Evolutionary conservation across 75 land plant species (phyloP).

Genomic region (Larix kaempferi): DNA sequence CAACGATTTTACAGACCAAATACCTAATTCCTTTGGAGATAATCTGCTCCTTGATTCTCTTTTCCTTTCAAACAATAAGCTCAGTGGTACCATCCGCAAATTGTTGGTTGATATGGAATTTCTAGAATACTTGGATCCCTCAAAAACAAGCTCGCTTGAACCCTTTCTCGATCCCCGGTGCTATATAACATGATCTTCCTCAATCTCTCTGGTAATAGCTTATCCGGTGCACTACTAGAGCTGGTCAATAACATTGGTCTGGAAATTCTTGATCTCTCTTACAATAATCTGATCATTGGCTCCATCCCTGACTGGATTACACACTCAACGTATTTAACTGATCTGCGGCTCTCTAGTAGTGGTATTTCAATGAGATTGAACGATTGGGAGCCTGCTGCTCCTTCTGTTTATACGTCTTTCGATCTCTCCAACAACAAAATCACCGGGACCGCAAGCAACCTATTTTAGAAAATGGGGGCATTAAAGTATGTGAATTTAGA

Average conservation of each 20-base stretch:
- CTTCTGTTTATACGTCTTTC: slow-evolving; percentile 30
- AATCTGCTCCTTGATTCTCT: not conserved
- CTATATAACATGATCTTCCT: slow-evolving; percentile 11
- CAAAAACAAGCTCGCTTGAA: slow-evolving; percentile 10
- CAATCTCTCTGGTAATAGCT: no score
- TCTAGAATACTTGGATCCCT: slow-evolving; percentile 18
- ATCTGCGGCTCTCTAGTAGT: slow-evolving; percentile 32
- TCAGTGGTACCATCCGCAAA: no score
- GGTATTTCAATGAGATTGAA: slow-evolving; percentile 29
- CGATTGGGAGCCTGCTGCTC: no score
- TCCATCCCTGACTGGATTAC: slow-evolving; percentile 36
- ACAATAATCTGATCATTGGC: slow-evolving; percentile 22
- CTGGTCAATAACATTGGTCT: slow-evolving; percentile 26
- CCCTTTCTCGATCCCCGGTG: slow-evolving; percentile 3
- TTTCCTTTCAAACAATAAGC: no score
- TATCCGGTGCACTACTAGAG: slow-evolving; percentile 37
- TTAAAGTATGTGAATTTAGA: slow-evolving; percentile 24
- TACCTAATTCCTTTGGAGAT: no score
- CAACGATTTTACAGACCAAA: slow-evolving; percentile 14
- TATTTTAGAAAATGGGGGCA: slow-evolving; percentile 23
- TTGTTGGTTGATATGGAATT: not conserved
- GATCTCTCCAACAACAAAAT: slow-evolving; percentile 42
- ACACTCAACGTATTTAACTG: slow-evolving; percentile 19
- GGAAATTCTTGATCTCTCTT: slow-evolving; percentile 32
- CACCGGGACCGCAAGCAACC: slow-evolving; percentile 25